Conservation (phyloP, 2,329 filamentous ascomycete species). For the Fusarium goolgardi region DNA sequence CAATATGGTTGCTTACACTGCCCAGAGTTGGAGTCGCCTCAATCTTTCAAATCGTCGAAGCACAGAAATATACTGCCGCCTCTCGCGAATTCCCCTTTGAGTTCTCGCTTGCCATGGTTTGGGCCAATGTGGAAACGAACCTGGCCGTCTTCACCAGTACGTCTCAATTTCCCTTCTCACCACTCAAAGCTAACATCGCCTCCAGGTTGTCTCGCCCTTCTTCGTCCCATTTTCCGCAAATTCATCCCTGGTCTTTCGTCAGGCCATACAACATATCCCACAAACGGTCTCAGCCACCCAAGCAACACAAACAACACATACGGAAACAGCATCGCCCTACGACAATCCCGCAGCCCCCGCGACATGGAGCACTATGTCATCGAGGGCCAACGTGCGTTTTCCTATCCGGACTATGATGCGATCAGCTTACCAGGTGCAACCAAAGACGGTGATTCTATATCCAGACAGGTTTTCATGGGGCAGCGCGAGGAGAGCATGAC, state of each 20-base stretch:
- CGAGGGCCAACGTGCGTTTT: slow-evolving; percentile 25
- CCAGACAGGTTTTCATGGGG: slow-evolving; percentile 12
- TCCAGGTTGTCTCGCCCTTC: slow-evolving; percentile 27
- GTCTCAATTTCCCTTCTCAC: neutral
- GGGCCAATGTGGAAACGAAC: slow-evolving; percentile 31
- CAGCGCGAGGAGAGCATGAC: slow-evolving; percentile 23
- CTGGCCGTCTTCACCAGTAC: slow-evolving; percentile 34
- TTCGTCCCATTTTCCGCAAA: slow-evolving; percentile 36
- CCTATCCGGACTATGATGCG: slow-evolving; percentile 29
- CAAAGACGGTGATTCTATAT: slow-evolving; percentile 28
- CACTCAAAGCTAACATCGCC: neutral
- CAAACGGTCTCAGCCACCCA: slow-evolving; percentile 28
- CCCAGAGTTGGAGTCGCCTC: slow-evolving; percentile 29
- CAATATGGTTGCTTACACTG: neutral
- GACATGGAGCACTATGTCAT: slow-evolving; percentile 12
- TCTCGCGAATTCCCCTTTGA: slow-evolving; percentile 32
- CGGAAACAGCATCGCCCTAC: slow-evolving; percentile 11
- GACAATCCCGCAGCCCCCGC: slow-evolving; percentile 1
- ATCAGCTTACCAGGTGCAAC: slow-evolving; percentile 35
- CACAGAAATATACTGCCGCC: slow-evolving; percentile 18
- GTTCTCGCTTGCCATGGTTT: slow-evolving; percentile 33
- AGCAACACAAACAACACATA: slow-evolving; percentile 7
- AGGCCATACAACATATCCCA: slow-evolving; percentile 23
- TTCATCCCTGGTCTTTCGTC: slow-evolving; percentile 28
- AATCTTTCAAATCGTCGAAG: slow-evolving; percentile 31